Conservation (phyloP, 257 asterid species). For the Solanum etuberosum region DNA sequence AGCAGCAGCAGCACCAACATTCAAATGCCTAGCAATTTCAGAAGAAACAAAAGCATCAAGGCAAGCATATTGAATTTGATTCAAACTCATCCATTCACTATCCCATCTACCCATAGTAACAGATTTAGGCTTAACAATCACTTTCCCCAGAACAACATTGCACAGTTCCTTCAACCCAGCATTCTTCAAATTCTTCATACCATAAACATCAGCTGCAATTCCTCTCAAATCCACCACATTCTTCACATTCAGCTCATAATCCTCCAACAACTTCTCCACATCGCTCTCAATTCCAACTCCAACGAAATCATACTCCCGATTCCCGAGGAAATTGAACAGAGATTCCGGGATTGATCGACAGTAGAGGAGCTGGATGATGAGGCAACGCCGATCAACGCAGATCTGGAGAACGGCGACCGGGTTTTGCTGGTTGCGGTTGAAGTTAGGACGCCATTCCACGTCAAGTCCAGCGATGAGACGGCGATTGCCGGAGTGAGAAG, state of each 20-base stretch:
- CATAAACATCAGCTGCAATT: conserved; percentile 7
- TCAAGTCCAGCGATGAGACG: conserved; percentile 23
- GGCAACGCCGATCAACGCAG: conserved; percentile 31
- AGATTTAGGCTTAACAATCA: conserved; percentile 11
- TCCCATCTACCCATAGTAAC: conserved; percentile 8
- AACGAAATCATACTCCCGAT: conserved; percentile 1
- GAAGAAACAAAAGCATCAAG: conserved; percentile 12
- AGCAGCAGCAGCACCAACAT: not conserved
- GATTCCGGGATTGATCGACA: not conserved
- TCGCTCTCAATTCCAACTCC: conserved; percentile 20
- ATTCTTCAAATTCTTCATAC: not conserved
- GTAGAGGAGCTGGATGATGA: conserved; percentile 18
- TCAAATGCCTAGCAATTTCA: not conserved
- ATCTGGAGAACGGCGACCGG: conserved; percentile 25
- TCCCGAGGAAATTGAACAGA: not conserved
- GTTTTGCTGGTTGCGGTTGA: conserved; percentile 3
- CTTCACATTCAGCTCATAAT: conserved; percentile 8
- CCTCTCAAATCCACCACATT: conserved; percentile 13
- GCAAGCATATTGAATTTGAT: conserved; percentile 7
- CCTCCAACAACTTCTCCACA: conserved; percentile 15
- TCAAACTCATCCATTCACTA: not conserved
- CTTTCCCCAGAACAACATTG: conserved; percentile 9
- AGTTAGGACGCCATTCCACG: conserved; percentile 29
- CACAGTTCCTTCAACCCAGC: conserved; percentile 19
- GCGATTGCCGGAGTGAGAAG: not conserved